Base-by-base conservation (phyloP, 148 eudicot genomes). In the Rheum nobile region DNA sequence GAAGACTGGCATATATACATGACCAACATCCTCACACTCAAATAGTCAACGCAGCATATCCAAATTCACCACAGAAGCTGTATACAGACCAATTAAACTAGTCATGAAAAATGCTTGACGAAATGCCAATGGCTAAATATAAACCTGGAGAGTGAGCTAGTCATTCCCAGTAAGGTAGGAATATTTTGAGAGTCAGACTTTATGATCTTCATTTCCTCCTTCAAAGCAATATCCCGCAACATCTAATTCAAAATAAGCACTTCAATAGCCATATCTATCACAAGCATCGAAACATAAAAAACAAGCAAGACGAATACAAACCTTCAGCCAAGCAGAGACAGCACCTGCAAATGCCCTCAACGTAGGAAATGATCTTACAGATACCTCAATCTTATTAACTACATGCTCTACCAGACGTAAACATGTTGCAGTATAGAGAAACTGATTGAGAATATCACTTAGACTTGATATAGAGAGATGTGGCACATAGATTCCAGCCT, bases 101-200 rank as follows among this genome's bases (percentile, higher is more conserved):
- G 39, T 65, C 70, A 65, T 65, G 21, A 65, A 65, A 34, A 32
- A 65, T 65, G 14, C n/a, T 14, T 14, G 32, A 65, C 34, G 22
- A n/a, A 8, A 12, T 65, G 12, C 0, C 41, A 65, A 6, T 16
- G 32, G 39, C 70, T 34, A 65, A 65, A 65, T 65, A 31, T 31
- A 65, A 80, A 88, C 98, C 97, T 91, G 81, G 97, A 87, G 74
- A 95, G 80, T 71, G 98, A 86, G 86, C 87, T 91, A 24, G 90
- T 80, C 76, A 95, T 75, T 31, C 93, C 98, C 87, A 95, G 81
- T 26, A 95, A 84, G 57, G 98, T 88, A 52, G 90, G 86, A 78
- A 85, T 73, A 72, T 81, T 81, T 73, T 79, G 80, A 43, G 75
- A 43, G 54, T 82, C 76, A 17, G 85, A 78, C 75, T 77, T 84